Percentiles rank a stretch among this genome's conserved stretches.
phyloP scores from a whole-genome alignment of 768 basidiomycete genomes.

The Hygrocybe coccinea region DNA sequence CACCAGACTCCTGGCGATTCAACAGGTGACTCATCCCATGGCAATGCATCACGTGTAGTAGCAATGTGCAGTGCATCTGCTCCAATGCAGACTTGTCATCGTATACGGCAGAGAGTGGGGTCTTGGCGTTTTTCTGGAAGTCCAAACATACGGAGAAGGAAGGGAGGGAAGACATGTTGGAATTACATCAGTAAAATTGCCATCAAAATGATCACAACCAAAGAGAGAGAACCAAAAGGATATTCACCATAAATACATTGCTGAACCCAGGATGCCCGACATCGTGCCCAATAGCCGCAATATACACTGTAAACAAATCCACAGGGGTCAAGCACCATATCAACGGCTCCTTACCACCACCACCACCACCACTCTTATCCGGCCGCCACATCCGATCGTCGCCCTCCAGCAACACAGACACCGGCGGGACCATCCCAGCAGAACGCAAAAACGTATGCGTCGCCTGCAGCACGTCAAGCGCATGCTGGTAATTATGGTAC shows the following conservation, averaged over 20 bases:
- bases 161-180: no score
- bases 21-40: constrained; percentile 71
- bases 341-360: constrained; percentile 37
- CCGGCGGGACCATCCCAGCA: constrained; percentile 76
- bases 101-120: constrained; percentile 84
- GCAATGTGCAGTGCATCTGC: constrained; percentile 81
- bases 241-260: constrained; percentile 86
- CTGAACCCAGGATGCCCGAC: constrained; percentile 95
- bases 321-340: constrained; percentile 50
- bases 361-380: constrained; percentile 33
- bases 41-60: constrained; percentile 72
- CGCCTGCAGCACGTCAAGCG: constrained; percentile 93
- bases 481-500: constrained; percentile 98
- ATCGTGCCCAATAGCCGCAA: constrained; percentile 96
- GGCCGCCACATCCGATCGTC: constrained; percentile 43
- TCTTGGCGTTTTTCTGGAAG: constrained; percentile 82
- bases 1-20: constrained; percentile 47
- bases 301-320: constrained; percentile 79
- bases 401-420: constrained; percentile 56
- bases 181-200: no score
- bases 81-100: constrained; percentile 89
- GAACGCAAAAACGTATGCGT: constrained; percentile 77
- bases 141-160: no score
- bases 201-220: neutral
- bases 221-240: neutral